phyloP scores from a whole-genome alignment of 1,284 basidiomycete species.

The Cryptococcus jaspeensis region DNA sequence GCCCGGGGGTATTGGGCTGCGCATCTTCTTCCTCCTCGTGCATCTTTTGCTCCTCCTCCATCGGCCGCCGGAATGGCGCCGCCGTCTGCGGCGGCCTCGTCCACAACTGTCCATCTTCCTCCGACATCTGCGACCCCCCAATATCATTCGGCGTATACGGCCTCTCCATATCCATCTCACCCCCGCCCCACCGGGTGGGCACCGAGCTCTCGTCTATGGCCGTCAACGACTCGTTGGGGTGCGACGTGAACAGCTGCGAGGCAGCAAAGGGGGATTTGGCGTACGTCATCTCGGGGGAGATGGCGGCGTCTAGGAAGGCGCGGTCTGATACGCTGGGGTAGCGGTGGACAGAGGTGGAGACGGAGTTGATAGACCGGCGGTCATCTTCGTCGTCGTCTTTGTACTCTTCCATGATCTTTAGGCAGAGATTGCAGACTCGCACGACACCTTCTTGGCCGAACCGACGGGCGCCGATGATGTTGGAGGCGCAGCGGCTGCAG shows the following conservation, averaged over 20 bases:
- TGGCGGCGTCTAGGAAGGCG: conserved; percentile 47
- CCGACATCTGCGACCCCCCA: conserved; percentile 28
- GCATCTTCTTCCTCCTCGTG: conserved; percentile 5
- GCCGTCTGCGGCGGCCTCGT: conserved; percentile 49
- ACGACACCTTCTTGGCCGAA: conserved; percentile 92
- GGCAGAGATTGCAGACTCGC: conserved; percentile 89
- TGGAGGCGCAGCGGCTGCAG: conserved; percentile 92
- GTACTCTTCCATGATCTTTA: conserved; percentile 79
- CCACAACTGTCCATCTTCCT: conserved; percentile 54
- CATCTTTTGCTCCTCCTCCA: conserved; percentile 58
- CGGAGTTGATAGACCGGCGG: conserved; percentile 42
- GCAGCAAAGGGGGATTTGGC: conserved; percentile 83
- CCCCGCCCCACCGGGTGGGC: conserved; percentile 28
- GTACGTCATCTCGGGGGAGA: conserved; percentile 44
- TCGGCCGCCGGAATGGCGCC: conserved; percentile 76
- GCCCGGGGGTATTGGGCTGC: background rate
- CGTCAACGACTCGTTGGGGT: conserved; percentile 40
- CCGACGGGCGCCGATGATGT: conserved; percentile 90
- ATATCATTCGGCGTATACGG: conserved; percentile 39
- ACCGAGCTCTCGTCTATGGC: conserved; percentile 46
- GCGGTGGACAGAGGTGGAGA: conserved; percentile 33
- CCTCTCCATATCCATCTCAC: conserved; percentile 17
- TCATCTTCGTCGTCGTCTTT: conserved; percentile 68
- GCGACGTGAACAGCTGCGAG: conserved; percentile 67
- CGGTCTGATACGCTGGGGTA: conserved; percentile 31